A percentile compares a stretch with the other conserved stretches of the same genome.
Evolutionary conservation across 257 asterid species (phyloP).

Genomic region (Forsythia viridissima): DNA sequence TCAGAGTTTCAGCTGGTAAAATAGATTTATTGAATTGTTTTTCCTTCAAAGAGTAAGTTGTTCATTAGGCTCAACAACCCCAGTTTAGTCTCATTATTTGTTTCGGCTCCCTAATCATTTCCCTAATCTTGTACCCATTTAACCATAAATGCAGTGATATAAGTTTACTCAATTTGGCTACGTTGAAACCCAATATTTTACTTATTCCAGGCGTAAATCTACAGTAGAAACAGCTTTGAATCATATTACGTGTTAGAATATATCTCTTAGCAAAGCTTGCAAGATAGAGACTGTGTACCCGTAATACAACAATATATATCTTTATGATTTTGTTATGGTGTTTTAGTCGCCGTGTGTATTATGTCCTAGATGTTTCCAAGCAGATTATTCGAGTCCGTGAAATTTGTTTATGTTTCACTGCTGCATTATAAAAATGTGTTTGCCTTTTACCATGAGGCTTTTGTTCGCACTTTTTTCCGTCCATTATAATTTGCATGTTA

Average conservation of each 20-base stretch:
- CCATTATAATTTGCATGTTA: not conserved
- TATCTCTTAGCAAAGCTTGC: not conserved
- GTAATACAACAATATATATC: not conserved
- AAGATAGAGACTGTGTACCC: not conserved
- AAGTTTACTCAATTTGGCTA: not conserved
- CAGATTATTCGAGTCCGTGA: not conserved
- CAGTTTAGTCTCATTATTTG: not conserved
- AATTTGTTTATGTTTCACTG: not conserved
- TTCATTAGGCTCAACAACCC: not conserved
- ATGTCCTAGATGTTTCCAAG: not conserved
- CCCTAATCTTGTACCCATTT: not conserved
- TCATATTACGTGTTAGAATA: not conserved
- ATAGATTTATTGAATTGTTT: not conserved
- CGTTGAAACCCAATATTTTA: not conserved
- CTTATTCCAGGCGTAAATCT: constrained; percentile 9
- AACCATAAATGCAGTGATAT: not conserved
- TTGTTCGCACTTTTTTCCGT: constrained; percentile 4
- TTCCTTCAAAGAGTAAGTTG: not conserved
- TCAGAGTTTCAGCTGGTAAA: constrained; percentile 3
- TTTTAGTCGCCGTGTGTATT: not conserved
- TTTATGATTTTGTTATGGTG: not conserved
- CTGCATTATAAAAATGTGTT: not conserved
- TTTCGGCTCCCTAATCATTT: not conserved
- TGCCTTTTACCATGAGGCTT: constrained; percentile 2
- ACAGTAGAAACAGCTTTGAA: not conserved